A percentile compares a stretch with the other conserved stretches of the same genome.
Conservation (phyloP, 129 eudicot species). For the Flaveria linearis region DNA sequence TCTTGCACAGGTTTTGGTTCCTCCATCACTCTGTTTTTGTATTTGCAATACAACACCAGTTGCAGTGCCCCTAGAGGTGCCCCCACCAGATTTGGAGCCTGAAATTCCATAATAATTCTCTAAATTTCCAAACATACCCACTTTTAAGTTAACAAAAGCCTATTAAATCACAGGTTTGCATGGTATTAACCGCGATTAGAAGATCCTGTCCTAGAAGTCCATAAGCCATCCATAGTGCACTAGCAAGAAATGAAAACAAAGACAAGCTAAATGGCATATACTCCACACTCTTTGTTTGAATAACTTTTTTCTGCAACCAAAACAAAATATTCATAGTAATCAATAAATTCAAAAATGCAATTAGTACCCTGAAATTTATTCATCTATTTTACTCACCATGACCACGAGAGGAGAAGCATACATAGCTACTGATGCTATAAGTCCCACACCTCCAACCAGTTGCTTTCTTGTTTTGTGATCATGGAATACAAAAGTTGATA, state of each 20-base stretch:
- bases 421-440: slow-evolving; percentile 71
- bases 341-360: not conserved
- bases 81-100: slow-evolving; percentile 86
- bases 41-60: slow-evolving; percentile 64
- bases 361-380: not conserved
- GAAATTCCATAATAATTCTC: slow-evolving; percentile 22
- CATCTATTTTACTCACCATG: slow-evolving; percentile 53
- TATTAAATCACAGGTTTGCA: not conserved
- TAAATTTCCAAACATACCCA: slow-evolving; percentile 1
- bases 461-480: slow-evolving; percentile 65
- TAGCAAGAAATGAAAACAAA: slow-evolving; percentile 74
- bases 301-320: slow-evolving; percentile 68
- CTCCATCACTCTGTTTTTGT: slow-evolving; percentile 42
- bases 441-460: slow-evolving; percentile 70
- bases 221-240: slow-evolving; percentile 78
- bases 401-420: slow-evolving; percentile 74
- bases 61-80: slow-evolving; percentile 62
- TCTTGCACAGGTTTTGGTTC: slow-evolving; percentile 48
- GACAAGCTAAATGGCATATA: slow-evolving; percentile 90
- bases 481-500: slow-evolving; percentile 60
- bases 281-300: slow-evolving; percentile 81
- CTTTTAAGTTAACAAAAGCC: not conserved
- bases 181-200: slow-evolving; percentile 61
- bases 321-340: not conserved
- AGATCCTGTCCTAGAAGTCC: slow-evolving; percentile 75